A percentile compares a stretch with the other conserved stretches of the same genome.
These are phyloP conservation scores for Phallus indusiatus DNA, from an alignment of 768 basidiomycete genomes.

Conservation along the genomic window DNA sequence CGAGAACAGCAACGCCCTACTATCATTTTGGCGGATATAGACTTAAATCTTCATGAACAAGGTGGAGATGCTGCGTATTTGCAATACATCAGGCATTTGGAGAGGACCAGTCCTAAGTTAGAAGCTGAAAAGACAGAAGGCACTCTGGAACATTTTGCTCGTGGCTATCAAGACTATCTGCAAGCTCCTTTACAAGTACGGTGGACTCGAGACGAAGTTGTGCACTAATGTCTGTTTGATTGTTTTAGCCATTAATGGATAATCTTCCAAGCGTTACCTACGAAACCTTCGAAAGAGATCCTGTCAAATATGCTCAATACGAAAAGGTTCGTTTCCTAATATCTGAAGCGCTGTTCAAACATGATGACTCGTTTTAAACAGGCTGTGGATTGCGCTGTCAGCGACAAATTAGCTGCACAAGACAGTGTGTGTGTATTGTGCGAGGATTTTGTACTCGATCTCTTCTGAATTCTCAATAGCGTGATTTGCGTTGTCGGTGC, in stretches of 20 bases:
- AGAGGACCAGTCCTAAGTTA: constrained; percentile 63
- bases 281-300: constrained; percentile 96
- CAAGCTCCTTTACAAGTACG: constrained; percentile 88
- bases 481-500: constrained; percentile 90
- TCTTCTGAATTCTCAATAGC: constrained; percentile 29
- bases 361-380: neutral
- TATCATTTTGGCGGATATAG: constrained; percentile 69
- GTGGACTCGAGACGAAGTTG: constrained; percentile 2
- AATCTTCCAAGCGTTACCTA: constrained; percentile 93
- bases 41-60: constrained; percentile 51
- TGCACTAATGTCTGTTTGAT: neutral
- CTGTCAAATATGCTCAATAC: constrained; percentile 91
- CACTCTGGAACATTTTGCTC: constrained; percentile 82
- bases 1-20: constrained; percentile 68
- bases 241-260: constrained; percentile 89
- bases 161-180: constrained; percentile 90
- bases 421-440: constrained; percentile 43
- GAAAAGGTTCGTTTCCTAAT: constrained; percentile 68
- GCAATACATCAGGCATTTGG: constrained; percentile 80
- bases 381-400: constrained; percentile 14
- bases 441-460: constrained; percentile 4
- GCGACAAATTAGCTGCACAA: constrained; percentile 53
- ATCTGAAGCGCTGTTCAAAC: neutral
- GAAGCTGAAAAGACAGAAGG: constrained; percentile 56
- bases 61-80: constrained; percentile 85